Conservation (phyloP, 2,329 filamentous ascomycete genomes). For the Botrytis pseudocinerea region DNA sequence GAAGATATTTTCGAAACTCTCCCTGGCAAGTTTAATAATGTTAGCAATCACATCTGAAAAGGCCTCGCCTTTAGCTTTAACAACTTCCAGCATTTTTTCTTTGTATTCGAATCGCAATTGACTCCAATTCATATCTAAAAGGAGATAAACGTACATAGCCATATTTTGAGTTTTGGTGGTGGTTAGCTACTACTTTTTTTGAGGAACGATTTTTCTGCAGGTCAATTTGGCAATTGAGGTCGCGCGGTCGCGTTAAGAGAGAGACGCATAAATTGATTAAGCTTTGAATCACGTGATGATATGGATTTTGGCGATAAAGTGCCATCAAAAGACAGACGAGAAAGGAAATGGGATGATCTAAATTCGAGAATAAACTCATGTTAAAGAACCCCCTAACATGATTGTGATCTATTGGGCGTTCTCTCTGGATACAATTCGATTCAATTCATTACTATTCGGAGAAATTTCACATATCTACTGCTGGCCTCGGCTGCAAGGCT, state of each 20-base stretch:
- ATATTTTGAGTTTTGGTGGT: constrained; percentile 15
- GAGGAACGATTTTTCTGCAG: constrained; percentile 15
- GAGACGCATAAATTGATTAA: constrained; percentile 16
- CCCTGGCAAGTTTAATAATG: constrained; percentile 47
- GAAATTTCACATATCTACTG: neutral
- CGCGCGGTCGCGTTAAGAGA: constrained; percentile 18
- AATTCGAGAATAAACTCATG: neutral
- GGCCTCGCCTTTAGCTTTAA: neutral
- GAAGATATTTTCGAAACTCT: constrained; percentile 97
- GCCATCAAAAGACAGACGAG: neutral
- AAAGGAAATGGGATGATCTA: neutral
- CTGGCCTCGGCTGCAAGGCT: neutral
- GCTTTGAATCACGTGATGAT: neutral
- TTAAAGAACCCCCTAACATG: neutral
- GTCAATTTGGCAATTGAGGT: constrained; percentile 6
- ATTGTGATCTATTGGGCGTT: neutral
- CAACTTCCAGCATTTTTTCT: neutral
- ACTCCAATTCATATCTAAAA: neutral
- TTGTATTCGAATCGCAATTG: neutral
- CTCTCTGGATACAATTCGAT: neutral
- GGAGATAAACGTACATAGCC: constrained; percentile 20
- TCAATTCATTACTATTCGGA: neutral
- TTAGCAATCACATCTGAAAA: constrained; percentile 24
- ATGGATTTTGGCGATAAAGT: neutral
- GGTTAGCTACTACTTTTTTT: neutral